Evolutionary conservation across 73 alveolate genomes (phyloP).

Genomic region (Tetrahymena thermophila): DNA sequence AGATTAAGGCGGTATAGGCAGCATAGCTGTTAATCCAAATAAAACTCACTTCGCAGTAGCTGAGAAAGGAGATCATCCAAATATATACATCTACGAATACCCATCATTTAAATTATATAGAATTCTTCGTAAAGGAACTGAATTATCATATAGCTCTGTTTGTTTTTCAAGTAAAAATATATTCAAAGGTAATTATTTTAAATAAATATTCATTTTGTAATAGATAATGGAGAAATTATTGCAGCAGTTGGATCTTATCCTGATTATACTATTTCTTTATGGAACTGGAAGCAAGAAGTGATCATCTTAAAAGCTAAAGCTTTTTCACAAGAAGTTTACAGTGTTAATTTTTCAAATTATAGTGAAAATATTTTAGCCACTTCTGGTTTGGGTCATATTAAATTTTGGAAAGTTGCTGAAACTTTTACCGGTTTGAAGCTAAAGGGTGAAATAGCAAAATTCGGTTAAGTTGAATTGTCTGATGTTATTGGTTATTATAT

Average conservation of each 20-base stretch:
- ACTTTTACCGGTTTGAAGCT: constrained; percentile 99
- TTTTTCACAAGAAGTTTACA: constrained; percentile 94
- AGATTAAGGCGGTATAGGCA: constrained; percentile 95
- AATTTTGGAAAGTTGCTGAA: constrained; percentile 99
- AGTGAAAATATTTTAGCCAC: constrained; percentile 90
- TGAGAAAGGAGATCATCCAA: constrained; percentile 92
- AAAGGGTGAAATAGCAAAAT: constrained; percentile 98
- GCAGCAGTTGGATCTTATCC: constrained; percentile 97
- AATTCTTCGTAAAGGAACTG: constrained; percentile 95
- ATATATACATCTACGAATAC: constrained; percentile 85
- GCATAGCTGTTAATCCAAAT: constrained; percentile 92
- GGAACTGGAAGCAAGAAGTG: constrained; percentile 97
- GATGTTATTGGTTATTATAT: constrained; percentile 93
- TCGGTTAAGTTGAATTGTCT: constrained; percentile 97
- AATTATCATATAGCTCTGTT: constrained; percentile 81
- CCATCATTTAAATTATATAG: constrained; percentile 85
- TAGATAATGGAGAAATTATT: constrained; percentile 66
- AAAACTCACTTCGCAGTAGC: constrained; percentile 90
- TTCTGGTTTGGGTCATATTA: constrained; percentile 98
- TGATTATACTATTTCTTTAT: constrained; percentile 94
- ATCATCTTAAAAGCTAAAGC: constrained; percentile 96
- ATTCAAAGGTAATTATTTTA: background rate
- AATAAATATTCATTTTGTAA: background rate
- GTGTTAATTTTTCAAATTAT: constrained; percentile 87
- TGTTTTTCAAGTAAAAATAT: constrained; percentile 61